Evolutionary conservation across 805 yeast genomes (phyloP).

Genomic region (Ogataea chonburiensis): DNA sequence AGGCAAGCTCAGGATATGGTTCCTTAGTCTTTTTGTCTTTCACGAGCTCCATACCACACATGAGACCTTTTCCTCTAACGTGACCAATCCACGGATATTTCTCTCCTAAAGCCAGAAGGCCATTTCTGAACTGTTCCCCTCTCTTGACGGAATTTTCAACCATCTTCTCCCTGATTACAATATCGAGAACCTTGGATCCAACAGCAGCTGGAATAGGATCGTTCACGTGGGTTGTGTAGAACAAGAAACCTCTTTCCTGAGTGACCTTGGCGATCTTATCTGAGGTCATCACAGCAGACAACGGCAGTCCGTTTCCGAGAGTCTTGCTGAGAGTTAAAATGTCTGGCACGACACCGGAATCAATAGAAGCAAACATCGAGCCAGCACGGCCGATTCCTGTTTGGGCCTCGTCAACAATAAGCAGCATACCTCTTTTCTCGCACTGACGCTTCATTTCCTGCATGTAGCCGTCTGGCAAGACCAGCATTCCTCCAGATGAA

Average conservation of each 20-base stretch:
- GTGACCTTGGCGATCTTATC: conserved; percentile 25
- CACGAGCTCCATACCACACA: conserved; percentile 52
- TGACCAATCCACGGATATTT: conserved; percentile 41
- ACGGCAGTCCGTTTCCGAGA: conserved; percentile 34
- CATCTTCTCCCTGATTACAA: conserved; percentile 29
- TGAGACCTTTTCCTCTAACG: conserved; percentile 51
- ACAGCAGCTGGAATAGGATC: conserved; percentile 33
- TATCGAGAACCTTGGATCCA: conserved; percentile 32
- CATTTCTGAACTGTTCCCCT: conserved; percentile 29
- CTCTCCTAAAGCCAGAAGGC: conserved; percentile 23
- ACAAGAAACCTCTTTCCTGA: conserved; percentile 24
- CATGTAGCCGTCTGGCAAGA: conserved; percentile 34
- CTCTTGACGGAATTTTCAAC: conserved; percentile 26
- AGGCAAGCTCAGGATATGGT: conserved; percentile 34
- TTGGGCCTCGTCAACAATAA: conserved; percentile 56
- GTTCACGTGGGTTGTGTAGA: conserved; percentile 33
- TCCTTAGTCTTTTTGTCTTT: conserved; percentile 44
- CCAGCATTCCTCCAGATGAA: conserved; percentile 54
- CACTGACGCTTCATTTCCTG: conserved; percentile 29
- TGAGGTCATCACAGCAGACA: conserved; percentile 33
- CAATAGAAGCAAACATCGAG: conserved; percentile 41
- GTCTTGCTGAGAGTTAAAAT: conserved; percentile 35
- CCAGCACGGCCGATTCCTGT: conserved; percentile 57
- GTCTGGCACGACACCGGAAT: conserved; percentile 34
- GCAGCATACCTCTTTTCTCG: conserved; percentile 42